phyloP scores from a whole-genome alignment of 441 rosid species.

The Pelargonium cotyledonis region DNA sequence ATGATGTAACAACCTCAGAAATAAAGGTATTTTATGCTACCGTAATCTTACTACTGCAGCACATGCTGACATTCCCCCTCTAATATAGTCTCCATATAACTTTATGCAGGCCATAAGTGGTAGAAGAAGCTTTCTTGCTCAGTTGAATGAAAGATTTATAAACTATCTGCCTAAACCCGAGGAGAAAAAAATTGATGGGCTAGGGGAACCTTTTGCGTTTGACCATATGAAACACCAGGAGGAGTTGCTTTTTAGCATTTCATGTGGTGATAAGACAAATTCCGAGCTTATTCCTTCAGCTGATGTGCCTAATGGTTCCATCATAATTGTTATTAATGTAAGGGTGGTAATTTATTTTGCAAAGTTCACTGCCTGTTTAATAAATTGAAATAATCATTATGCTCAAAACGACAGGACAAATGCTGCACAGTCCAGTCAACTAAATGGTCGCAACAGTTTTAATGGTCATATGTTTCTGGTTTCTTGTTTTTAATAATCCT shows the following conservation, averaged over 20 bases:
- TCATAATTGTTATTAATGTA: conserved; percentile 32
- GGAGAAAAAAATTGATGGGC: conserved; percentile 17
- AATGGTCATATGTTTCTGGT: not conserved
- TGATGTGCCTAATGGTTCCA: conserved; percentile 24
- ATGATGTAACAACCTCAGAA: conserved; percentile 33
- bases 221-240: conserved; percentile 25
- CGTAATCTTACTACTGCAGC: not conserved
- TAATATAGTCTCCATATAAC: conserved; percentile 5
- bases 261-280: conserved; percentile 21
- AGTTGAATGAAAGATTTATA: conserved; percentile 25
- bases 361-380: conserved; percentile 7
- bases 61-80: not conserved
- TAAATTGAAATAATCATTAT: conserved; percentile 9
- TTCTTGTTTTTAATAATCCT: not conserved
- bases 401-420: conserved; percentile 7
- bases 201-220: conserved; percentile 14
- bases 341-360: conserved; percentile 14
- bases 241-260: conserved; percentile 35
- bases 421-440: not conserved
- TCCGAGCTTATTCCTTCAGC: conserved; percentile 32
- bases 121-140: conserved; percentile 32
- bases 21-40: conserved; percentile 27
- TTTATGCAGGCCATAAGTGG: conserved; percentile 32
- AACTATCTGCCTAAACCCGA: conserved; percentile 17
- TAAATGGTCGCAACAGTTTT: not conserved